Percentiles rank a stretch among this genome's conserved stretches.
Conservation (phyloP, 805 yeast genomes). For the Wickerhamomyces xylosicus region DNA sequence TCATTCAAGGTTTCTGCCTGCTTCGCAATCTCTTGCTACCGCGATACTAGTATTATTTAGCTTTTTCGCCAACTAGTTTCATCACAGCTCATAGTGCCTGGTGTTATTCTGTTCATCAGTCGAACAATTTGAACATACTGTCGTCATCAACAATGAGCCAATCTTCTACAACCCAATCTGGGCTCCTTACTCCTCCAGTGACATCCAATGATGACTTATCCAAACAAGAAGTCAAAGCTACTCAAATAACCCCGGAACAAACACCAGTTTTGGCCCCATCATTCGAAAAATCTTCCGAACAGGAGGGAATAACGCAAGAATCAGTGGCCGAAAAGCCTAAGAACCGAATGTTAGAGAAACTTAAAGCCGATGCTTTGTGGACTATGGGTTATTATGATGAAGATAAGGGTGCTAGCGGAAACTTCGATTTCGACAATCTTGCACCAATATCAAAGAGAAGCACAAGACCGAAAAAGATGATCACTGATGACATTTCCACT, state of each 20-base stretch:
- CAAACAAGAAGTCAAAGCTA: background rate
- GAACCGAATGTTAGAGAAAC: background rate
- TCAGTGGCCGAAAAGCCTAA: too few species aligned
- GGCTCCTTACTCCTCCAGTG: background rate
- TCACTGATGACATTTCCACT: background rate
- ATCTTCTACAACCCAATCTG: too few species aligned
- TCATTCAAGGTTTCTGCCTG: too few species aligned
- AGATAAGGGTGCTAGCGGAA: background rate
- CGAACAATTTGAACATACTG: too few species aligned
- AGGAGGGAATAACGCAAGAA: background rate
- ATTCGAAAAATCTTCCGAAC: too few species aligned
- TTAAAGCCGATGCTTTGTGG: constrained; percentile 1
- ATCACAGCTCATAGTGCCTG: too few species aligned
- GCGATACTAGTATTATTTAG: too few species aligned
- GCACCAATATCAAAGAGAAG: background rate
- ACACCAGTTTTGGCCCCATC: background rate
- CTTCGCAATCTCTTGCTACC: too few species aligned
- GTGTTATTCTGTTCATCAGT: too few species aligned
- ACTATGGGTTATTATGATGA: background rate
- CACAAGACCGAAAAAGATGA: constrained; percentile 4
- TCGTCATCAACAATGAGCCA: too few species aligned
- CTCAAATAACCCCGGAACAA: background rate
- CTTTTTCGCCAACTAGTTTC: too few species aligned
- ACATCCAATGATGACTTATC: background rate
- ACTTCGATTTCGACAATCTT: background rate